These are phyloP conservation scores for thale cress (Arabidopsis thaliana) DNA, from an alignment of 345 rosid species.

Conservation along the genomic window DNA sequence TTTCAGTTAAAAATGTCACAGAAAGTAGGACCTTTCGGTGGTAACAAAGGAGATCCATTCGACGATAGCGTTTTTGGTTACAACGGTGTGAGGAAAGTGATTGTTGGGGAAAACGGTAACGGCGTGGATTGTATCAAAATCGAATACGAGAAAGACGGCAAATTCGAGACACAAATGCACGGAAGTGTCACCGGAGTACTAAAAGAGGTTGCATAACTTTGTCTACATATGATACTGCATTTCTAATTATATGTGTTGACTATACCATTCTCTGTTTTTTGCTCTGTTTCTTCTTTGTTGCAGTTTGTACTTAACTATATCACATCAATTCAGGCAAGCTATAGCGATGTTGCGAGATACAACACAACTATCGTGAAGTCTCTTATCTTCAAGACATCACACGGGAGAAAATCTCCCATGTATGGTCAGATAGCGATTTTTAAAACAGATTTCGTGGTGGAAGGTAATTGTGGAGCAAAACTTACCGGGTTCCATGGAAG, in stretches of 20 bases:
- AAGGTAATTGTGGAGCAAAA: slow-evolving; percentile 24
- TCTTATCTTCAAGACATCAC: slow-evolving; percentile 21
- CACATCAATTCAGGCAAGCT: background rate
- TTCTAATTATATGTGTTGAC: background rate
- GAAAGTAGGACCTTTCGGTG: background rate
- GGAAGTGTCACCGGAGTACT: background rate
- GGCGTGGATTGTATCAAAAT: background rate
- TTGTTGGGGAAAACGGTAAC: background rate
- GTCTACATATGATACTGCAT: background rate
- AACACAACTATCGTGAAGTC: background rate
- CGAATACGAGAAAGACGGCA: background rate
- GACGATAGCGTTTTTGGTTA: background rate
- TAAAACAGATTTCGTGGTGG: slow-evolving; percentile 13
- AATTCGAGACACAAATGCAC: background rate
- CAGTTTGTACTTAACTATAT: slow-evolving; percentile 31
- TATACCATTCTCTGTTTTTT: background rate
- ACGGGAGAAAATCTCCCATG: slow-evolving; percentile 5
- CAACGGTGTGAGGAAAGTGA: background rate
- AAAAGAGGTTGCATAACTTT: background rate
- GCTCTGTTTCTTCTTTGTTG: background rate
- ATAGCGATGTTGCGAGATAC: background rate
- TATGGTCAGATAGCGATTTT: slow-evolving; percentile 12
- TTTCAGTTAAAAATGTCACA: too few species aligned
- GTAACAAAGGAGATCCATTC: background rate
- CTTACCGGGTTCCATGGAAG: slow-evolving; percentile 36